Base-by-base conservation (phyloP, 2,329 filamentous ascomycete species). In the Venturia asperata region DNA sequence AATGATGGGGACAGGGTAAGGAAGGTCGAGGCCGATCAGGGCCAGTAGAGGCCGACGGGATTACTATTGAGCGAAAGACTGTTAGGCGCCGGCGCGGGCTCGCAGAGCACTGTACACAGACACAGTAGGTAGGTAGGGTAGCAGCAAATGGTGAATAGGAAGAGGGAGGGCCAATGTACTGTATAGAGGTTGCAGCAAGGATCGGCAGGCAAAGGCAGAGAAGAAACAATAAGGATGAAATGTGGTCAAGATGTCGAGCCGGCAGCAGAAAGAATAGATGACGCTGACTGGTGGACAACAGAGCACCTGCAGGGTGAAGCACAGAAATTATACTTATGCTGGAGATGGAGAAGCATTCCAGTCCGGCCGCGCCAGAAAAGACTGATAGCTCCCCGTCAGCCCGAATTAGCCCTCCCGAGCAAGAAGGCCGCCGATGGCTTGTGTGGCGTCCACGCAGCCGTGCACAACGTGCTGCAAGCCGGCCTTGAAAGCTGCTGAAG, bases 11-110 rank as follows among this genome's bases (percentile, higher is more conserved):
- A 41, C 39, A 19, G 5, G 43, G 41, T 47, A 47, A 30, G 2
- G 45, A 45, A 30, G 13, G 39, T 63, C 21, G 21, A 1, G 61
- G 61, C 43, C 41, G 61, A 63, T 63, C 61, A 49, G 43, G 19
- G 41, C 41, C 39, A 13, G 21, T n/a, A 43, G 19, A 37, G 42
- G 47, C 41, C 42, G 30, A 64, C 62, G 45, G 43, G 45, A 55
- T 64, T 64, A 41, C n/a, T 64, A 62, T 62, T 27, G 61, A 42
- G 39, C 61, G 37, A 47, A 43, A 34, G 21, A 52, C 47, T 3
- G 13, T 6, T 1, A 55, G 30, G 62, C 62, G 62, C 62, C 62
- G 62, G 43, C 42, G 62, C 62, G 42, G 60, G 34, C 55, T 34
- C 34, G 60, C 60, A 39, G 60, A 39, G 30, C 30, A 34, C 30